Percentiles rank a stretch among this genome's conserved stretches.
Conservation (phyloP, 306 rosid genomes). For the Bauhinia variegata region DNA sequence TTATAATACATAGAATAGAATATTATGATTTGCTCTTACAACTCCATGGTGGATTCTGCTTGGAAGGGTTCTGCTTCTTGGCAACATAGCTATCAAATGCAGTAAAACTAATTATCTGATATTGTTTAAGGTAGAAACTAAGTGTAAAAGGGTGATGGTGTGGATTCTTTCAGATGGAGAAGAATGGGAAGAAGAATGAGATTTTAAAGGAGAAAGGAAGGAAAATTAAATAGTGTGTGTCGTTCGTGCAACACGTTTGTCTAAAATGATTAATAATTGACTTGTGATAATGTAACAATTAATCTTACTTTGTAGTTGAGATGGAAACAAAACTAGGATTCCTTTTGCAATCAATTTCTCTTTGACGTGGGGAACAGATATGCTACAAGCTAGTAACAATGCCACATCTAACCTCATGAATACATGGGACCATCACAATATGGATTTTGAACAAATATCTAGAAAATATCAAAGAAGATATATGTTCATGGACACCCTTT, state of each 20-base stretch:
- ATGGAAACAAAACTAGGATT: not conserved
- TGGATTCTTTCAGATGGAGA: constrained; percentile 11
- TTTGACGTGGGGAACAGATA: constrained; percentile 14
- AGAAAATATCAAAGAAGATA: not conserved
- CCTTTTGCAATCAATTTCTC: constrained; percentile 22
- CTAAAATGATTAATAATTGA: not conserved
- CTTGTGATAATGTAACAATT: not conserved
- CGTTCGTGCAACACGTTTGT: constrained; percentile 21
- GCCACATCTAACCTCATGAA: not conserved
- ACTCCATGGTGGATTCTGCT: constrained; percentile 76
- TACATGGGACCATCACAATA: constrained; percentile 23
- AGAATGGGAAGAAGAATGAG: constrained; percentile 34
- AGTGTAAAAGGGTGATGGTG: constrained; percentile 8
- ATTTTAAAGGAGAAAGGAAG: constrained; percentile 39
- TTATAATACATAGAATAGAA: not conserved
- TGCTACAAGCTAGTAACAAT: constrained; percentile 9
- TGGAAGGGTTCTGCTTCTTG: constrained; percentile 77
- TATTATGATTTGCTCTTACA: constrained; percentile 40
- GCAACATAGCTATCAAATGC: constrained; percentile 50
- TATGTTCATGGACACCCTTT: not conserved
- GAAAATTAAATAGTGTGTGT: not conserved
- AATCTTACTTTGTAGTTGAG: not conserved
- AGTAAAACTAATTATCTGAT: not conserved
- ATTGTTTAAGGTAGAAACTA: not conserved
- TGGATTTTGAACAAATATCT: not conserved